Base-by-base conservation (phyloP, 352 stramenopile species). In the Pythium aphanidermatum region DNA sequence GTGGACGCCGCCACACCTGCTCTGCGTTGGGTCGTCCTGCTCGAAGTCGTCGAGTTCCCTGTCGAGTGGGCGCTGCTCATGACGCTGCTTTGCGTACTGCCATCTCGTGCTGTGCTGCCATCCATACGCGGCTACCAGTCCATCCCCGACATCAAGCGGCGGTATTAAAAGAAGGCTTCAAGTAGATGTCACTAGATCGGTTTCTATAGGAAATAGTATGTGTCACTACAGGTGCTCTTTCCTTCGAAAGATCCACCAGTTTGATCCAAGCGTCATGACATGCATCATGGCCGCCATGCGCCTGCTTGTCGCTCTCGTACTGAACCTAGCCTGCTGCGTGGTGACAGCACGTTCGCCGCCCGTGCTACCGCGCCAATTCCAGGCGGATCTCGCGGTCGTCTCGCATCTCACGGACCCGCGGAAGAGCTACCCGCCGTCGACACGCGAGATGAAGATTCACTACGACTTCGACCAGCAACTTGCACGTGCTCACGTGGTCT, bases 381-480 rank as follows among this genome's bases (percentile, higher is more conserved):
- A 67, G 35, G 74, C 70, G 5, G 68, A 83, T 20, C 56, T 85
- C 44, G 47, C 60, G 5, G 41, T 83, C 31, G 42, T 82, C 30
- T 85, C 76, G 25, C 76, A 88, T 41, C 57, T 88, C 42, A 76
- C 74, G 2, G 69, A 88, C 42, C 61, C 72, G 34, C 58, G 44
- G 7, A 63, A 78, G 41, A 50, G 48, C 23, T 85, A 88, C 49
- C 76, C 76, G 27, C 73, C 76, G 27, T 80, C 72, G 5, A 35
- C 69, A 30, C 66, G 69, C 34, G 46, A 65, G 43, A 76, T 88
- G 57, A 55, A 59, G 11, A 59, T 88, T 30, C 65, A 72, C 26
- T 88, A 86, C 49, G 76, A 88, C 47, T 84, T 63, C 23, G 66
- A 70, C 45, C 58, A 83, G 62, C 58, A 72, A 23, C 26, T 83